Percentiles rank a stretch among this genome's conserved stretches.
Evolutionary conservation across 305 asterid genomes (phyloP).

Genomic region (Ilex paraguariensis): DNA sequence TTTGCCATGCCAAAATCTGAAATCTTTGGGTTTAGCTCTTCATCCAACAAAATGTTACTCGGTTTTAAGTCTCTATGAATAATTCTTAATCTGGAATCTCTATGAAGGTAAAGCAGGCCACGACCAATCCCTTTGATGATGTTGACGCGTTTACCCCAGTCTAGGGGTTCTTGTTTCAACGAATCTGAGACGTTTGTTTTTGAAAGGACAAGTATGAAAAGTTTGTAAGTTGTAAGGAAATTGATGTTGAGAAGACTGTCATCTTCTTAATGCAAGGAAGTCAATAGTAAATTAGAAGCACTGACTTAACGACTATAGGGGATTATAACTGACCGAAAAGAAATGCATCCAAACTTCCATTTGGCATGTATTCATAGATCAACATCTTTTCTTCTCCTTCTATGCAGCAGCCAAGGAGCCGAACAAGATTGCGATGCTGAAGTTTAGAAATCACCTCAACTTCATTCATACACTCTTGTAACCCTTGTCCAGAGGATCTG

Average conservation of each 20-base stretch:
- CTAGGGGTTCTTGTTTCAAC: not conserved
- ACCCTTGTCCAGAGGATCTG: conserved; percentile 19
- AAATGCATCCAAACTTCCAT: conserved; percentile 18
- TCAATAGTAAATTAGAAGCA: too few relatives aligned
- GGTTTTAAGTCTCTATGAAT: conserved; percentile 28
- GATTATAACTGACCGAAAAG: conserved; percentile 13
- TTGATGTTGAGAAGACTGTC: too few relatives aligned
- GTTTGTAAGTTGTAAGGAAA: too few relatives aligned
- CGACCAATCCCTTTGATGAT: conserved; percentile 23
- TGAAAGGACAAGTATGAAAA: not conserved
- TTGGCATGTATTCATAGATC: conserved; percentile 24
- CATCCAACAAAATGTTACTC: conserved; percentile 24
- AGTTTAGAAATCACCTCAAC: conserved; percentile 15
- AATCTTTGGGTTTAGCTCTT: conserved; percentile 19
- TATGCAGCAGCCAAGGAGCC: conserved; percentile 17
- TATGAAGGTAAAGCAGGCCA: conserved; percentile 27
- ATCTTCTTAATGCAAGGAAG: too few relatives aligned
- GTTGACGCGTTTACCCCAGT: conserved; percentile 9
- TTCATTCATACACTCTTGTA: conserved; percentile 23
- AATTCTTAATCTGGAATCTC: conserved; percentile 25
- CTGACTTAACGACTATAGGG: too few relatives aligned
- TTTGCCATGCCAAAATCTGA: conserved; percentile 29
- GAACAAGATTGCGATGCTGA: conserved; percentile 23
- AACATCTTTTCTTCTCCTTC: conserved; percentile 19
- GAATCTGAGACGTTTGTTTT: not conserved